Percentiles rank a stretch among this genome's conserved stretches.
Evolutionary conservation across 352 stramenopile species (phyloP).

Genomic region (Pythium plurisporium): DNA sequence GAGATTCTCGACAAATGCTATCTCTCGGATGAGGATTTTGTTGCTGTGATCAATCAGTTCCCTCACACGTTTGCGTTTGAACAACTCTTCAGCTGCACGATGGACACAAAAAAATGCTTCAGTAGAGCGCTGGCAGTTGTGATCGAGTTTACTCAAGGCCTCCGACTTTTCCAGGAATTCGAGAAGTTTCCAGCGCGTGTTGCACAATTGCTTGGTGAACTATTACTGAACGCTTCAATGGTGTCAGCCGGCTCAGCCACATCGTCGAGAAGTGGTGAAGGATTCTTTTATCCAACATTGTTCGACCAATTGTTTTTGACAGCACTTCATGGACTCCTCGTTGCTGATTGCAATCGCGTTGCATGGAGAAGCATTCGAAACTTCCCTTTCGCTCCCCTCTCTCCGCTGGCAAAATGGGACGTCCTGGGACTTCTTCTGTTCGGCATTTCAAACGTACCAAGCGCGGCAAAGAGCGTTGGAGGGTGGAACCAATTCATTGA

Average conservation of each 20-base stretch:
- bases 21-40: constrained; percentile 82
- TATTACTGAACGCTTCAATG: constrained; percentile 56
- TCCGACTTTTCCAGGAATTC: constrained; percentile 75
- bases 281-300: constrained; percentile 64
- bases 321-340: constrained; percentile 64
- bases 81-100: constrained; percentile 61
- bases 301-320: constrained; percentile 87
- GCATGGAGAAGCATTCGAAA: constrained; percentile 65
- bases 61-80: constrained; percentile 78
- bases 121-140: constrained; percentile 70
- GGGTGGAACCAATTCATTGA: constrained; percentile 71
- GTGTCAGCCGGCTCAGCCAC: constrained; percentile 32
- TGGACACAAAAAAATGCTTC: constrained; percentile 77
- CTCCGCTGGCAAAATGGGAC: constrained; percentile 78
- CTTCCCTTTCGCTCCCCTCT: constrained; percentile 71
- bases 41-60: constrained; percentile 82
- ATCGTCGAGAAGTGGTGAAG: constrained; percentile 23
- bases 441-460: constrained; percentile 56
- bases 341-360: constrained; percentile 72
- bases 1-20: constrained; percentile 77
- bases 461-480: constrained; percentile 45
- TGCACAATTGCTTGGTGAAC: constrained; percentile 58
- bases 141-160: constrained; percentile 65
- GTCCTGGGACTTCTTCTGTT: constrained; percentile 73
- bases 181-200: constrained; percentile 73